Evolutionary conservation across 225 moss, liverwort and hornwort genomes (phyloP).

Genomic region (Takakia lepidozioides): DNA sequence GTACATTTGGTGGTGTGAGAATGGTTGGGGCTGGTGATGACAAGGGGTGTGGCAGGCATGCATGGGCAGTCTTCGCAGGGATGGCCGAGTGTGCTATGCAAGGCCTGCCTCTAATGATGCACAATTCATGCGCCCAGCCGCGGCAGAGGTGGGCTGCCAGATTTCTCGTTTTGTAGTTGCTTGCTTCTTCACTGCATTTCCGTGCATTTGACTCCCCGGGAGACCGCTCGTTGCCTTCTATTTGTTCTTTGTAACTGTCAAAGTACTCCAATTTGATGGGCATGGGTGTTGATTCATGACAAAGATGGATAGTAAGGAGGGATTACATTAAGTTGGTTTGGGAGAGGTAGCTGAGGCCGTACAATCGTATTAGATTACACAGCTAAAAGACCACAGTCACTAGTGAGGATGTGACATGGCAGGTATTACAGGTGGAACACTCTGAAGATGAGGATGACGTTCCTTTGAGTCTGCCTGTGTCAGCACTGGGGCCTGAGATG

Average conservation of each 20-base stretch:
- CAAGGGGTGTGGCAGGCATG: constrained; percentile 32
- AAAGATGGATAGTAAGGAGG: neutral
- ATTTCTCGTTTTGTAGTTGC: constrained; percentile 3
- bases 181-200: neutral
- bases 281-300: neutral
- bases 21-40: too few species aligned
- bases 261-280: too few species aligned
- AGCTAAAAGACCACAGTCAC: neutral
- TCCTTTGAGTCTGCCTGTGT: constrained; percentile 4
- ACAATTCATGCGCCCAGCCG: constrained; percentile 37
- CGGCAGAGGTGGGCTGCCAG: constrained; percentile 16
- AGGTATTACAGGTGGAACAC: constrained; percentile 19
- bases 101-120: constrained; percentile 38
- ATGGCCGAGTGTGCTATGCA: constrained; percentile 29
- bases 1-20: too few species aligned
- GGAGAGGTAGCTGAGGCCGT: neutral
- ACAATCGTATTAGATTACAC: neutral
- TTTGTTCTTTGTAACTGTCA: too few species aligned
- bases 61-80: constrained; percentile 26
- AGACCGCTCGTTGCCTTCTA: too few species aligned
- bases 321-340: neutral
- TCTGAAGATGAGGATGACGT: constrained; percentile 22
- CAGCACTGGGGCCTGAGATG: constrained; percentile 16
- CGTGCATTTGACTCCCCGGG: constrained; percentile 1
- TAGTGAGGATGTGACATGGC: neutral